Evolutionary conservation across 768 basidiomycete genomes (phyloP), one percentile per base, ranked within the genome.

Genomic region (Boletus rex-veris): DNA sequence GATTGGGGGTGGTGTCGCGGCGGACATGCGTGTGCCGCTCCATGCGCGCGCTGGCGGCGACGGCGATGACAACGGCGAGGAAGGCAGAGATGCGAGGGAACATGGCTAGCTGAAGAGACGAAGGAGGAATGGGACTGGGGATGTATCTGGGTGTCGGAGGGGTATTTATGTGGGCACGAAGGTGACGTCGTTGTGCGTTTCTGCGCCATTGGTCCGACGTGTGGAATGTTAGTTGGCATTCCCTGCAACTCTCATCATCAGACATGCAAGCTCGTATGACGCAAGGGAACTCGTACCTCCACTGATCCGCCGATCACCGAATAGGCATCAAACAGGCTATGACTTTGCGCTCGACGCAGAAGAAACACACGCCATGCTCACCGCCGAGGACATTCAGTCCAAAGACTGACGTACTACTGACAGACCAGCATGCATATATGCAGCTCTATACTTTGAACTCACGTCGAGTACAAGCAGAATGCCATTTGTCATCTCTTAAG

Each of bases 11-110:
- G 35, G 6, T 36, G 16, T 24, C 19, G 10, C 58, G 57, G 26
- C 56, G 67, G 28, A 44, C 11, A n/a, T 55, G 57, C 4, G 6
- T 12, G 28, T 45, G 65, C 15, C 58, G 59, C 11, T 64, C 62
- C 52, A 64, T 58, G 52, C 58, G 66, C 45, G 65, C 66, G 35
- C 53, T 68, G 57, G 60, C 39, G 31, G 50, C 47, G 46, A 59
- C 28, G 35, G 65, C 58, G 19, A 67, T 1, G 37, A 28, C 46
- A 37, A 67, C 8, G 18, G 60, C 40, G 42, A 67, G 24, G 26
- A 67, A 36, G 35, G 52, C 57, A 58, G 61, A 57, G 48, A 56
- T 18, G 44, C 35, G 65, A 54, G 54, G 8, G 51, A 65, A 65
- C 66, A 67, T 67, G 52, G 28, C 28, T 28, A 28, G 42, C 44